Base-by-base conservation (phyloP, 495 filamentous ascomycete genomes). In the Pyronema omphalodes region DNA sequence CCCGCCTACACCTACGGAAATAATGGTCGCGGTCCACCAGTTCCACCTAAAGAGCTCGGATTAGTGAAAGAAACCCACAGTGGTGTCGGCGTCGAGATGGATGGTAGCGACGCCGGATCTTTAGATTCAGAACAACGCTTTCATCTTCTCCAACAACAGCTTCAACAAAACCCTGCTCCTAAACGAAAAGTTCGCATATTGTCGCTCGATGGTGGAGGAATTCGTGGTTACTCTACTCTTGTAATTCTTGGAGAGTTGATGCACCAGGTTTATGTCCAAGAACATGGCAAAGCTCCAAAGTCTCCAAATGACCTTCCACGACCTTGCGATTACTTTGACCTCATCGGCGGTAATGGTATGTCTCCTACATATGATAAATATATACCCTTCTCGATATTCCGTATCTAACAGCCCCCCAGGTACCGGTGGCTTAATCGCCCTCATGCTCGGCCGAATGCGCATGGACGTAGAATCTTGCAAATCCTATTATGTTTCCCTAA, bases 321-420 rank as follows among this genome's bases (percentile, higher is more conserved):
- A 61, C 91, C 91, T 57, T 94, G 87, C 79, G 93, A 98, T 57
- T 86, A 96, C 67, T 98, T 98, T 70, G 91, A 98, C 69, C 73
- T 98, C 53, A 98, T 98, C 57, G 81, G 80, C 54, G 91, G 91
- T 36, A 94, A 87, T 40, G 89, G 89, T 52, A 55, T 17, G 9
- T 15, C 29, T 35, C 12, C 29, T 37, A 51, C 48, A 33, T 51
- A 8, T 19, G 47, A 53, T 53, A 9, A n/a, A n/a, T n/a, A n/a
- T n/a, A n/a, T n/a, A n/a, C n/a, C n/a, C 9, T 41, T 9, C n/a
- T 9, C 9, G 37, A 9, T n/a, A 41, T n/a, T n/a, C n/a, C n/a
- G n/a, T n/a, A n/a, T 29, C 23, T 29, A 29, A 29, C 23, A 29
- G 18, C 44, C 14, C 4, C 12, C 9, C 18, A n/a, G 61, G 61